These are phyloP conservation scores for Sphenostylis stenocarpa DNA, from an alignment of 306 rosid species.

Conservation along the genomic window DNA sequence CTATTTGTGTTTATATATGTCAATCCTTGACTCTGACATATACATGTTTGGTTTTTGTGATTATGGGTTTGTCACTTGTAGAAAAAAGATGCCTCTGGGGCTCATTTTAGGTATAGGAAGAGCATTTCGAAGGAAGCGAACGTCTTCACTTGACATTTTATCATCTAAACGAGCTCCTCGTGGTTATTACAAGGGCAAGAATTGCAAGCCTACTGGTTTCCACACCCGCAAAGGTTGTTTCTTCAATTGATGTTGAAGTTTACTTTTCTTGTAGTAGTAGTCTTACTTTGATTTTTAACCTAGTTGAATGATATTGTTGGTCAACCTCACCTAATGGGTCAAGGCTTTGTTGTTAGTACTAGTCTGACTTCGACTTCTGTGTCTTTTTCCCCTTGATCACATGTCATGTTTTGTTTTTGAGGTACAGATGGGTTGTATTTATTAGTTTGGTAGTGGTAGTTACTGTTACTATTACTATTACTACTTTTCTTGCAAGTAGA, in stretches of 20 bases:
- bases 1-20: background rate
- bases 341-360: background rate
- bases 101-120: conserved; percentile 53
- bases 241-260: background rate
- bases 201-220: conserved; percentile 92
- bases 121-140: conserved; percentile 47
- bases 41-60: background rate
- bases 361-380: background rate
- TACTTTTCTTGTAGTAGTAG: background rate
- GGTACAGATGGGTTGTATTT: background rate
- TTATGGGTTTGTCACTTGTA: background rate
- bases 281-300: background rate
- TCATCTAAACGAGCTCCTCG: conserved; percentile 83
- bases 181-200: conserved; percentile 81
- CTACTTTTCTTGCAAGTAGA: background rate
- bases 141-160: conserved; percentile 64
- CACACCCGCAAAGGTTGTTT: conserved; percentile 76
- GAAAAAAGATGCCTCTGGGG: conserved; percentile 51
- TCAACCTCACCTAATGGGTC: too few relatives aligned
- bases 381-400: conserved; percentile 11
- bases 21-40: background rate
- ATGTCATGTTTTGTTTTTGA: background rate
- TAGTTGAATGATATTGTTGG: too few relatives aligned
- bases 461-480: background rate
- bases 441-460: background rate